Conservation (phyloP, 2,329 filamentous ascomycete species). For the Pseudogymnoascus sp. region DNA sequence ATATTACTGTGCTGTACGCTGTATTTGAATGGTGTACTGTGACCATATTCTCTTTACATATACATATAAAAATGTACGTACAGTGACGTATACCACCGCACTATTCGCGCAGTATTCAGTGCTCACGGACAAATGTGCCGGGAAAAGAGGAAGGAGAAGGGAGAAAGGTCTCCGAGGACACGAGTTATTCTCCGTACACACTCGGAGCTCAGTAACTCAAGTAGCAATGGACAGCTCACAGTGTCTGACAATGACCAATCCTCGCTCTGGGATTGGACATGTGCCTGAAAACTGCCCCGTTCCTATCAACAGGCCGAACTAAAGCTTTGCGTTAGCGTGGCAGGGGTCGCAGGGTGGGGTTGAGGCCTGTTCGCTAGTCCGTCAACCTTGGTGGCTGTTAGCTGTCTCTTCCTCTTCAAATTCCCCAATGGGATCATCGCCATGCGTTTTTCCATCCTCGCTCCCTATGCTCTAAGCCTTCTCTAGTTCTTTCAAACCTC, state of each 20-base stretch:
- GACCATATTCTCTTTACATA: no score
- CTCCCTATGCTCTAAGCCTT: not conserved
- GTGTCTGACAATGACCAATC: not conserved
- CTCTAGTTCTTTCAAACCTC: not conserved
- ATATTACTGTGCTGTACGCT: not conserved
- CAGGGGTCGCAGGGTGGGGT: not conserved
- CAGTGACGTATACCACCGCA: not conserved
- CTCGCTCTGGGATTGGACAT: not conserved
- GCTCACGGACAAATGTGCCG: not conserved
- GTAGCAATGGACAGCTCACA: not conserved
- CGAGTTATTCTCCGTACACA: not conserved
- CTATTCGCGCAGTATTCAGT: not conserved
- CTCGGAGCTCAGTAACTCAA: not conserved
- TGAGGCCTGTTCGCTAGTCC: not conserved
- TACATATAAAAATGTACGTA: not conserved
- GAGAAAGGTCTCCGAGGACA: not conserved
- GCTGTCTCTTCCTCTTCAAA: not conserved
- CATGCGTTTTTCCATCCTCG: not conserved
- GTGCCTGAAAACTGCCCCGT: not conserved
- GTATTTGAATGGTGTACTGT: not conserved
- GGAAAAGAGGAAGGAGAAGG: no score
- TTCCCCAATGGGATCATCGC: not conserved
- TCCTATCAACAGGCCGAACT: not conserved
- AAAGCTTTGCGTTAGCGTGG: not conserved
- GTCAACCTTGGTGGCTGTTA: not conserved